Evolutionary conservation across 805 yeast species (phyloP), one percentile per base, ranked within the genome.

Genomic region (Lipomyces starkeyi): DNA sequence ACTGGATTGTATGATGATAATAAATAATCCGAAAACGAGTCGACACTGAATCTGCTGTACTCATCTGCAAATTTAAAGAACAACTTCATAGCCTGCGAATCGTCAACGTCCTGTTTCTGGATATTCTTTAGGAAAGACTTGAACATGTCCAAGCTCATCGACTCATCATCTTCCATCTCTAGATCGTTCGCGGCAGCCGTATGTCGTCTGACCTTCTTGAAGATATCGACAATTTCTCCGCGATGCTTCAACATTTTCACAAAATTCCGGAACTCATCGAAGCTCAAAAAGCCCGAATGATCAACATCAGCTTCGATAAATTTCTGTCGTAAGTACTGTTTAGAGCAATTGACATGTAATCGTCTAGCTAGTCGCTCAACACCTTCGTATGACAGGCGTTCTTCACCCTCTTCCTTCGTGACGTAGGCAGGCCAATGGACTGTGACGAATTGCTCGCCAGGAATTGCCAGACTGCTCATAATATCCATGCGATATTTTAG

Each of bases 251-350:
- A 78, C 2, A 85, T 78, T 57, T 85, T 83, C 2, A 94, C 96
- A 78, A 93, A 92, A 25, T 77, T 76, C 75, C 91, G 89, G 78
- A 94, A 94, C 71, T 91, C 92, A 1, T 82, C 83, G 74, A 92
- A 93, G 69, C 85, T 84, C 27, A 94, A 79, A 34, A 83, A 83
- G 0, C 86, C 86, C 20, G 84, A 83, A 7, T 76, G 70, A 58
- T 82, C 84, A 0, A 74, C 74, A 73, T 87, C 92, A 1, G 88
- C 88, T 29, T 78, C 77, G 25, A 80, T 75, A 74, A 92, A 94
- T 2, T 87, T 77, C 0, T 76, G 73, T 20, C 77, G 77, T 13
- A 93, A 77, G 71, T 83, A 82, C 5, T 73, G 79, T n/a, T 82
- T 76, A 37, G 91, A 87, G 69, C 93, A 85, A 75, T 89, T 88